Percentiles rank a stretch among this genome's conserved stretches.
phyloP scores from a whole-genome alignment of 768 basidiomycete species.

The Rhodotorula graminis region DNA sequence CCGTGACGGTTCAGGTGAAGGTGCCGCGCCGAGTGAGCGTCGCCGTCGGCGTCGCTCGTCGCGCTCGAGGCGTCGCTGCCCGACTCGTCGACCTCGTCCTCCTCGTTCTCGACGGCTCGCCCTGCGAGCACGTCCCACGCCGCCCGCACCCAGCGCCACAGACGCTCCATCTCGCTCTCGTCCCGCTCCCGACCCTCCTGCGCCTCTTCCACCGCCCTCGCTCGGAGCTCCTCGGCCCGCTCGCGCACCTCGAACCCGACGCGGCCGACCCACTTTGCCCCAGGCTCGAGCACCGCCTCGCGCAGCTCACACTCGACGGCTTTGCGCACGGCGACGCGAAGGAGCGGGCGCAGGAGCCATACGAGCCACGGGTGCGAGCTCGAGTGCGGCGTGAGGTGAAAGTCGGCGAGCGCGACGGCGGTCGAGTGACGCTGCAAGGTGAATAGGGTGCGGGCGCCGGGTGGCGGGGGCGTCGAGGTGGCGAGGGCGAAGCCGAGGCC shows the following conservation, averaged over 20 bases:
- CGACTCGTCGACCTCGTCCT: neutral
- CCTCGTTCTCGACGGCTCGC: neutral
- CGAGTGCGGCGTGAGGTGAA: conserved; percentile 16
- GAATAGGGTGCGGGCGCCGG: conserved; percentile 1
- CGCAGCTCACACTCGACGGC: conserved; percentile 11
- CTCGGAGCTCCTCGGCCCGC: neutral
- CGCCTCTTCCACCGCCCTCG: neutral
- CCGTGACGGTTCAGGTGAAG: conserved; percentile 28
- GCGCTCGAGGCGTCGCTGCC: neutral
- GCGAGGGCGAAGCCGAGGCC: conserved; percentile 3
- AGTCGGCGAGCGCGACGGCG: neutral
- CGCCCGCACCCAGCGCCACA: conserved; percentile 13
- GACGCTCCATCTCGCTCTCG: neutral
- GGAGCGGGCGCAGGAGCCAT: conserved; percentile 7
- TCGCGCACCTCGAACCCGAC: conserved; percentile 6
- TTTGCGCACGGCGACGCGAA: conserved; percentile 1
- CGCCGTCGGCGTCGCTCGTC: neutral
- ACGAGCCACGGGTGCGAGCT: conserved; percentile 15
- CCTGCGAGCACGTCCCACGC: conserved; percentile 8
- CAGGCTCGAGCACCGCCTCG: conserved; percentile 1
- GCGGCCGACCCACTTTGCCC: conserved; percentile 1
- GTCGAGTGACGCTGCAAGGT: neutral
- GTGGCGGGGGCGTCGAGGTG: neutral
- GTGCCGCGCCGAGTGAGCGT: neutral
- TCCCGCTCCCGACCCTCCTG: neutral